Evolutionary conservation across 345 rosid species (phyloP).

Genomic region (Jatropha curcas): DNA sequence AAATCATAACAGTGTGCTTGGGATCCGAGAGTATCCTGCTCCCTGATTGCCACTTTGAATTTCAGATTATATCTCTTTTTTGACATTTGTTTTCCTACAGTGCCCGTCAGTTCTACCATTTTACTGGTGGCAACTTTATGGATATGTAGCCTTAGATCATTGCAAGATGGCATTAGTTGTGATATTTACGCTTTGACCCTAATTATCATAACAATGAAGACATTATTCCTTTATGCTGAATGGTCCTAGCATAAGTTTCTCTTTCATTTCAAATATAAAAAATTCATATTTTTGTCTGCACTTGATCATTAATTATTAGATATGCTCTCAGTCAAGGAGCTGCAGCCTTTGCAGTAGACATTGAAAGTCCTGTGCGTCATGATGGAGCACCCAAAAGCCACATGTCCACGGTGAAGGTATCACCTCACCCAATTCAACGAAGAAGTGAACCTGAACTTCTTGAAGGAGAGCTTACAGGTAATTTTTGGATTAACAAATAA

Average conservation of each 20-base stretch:
- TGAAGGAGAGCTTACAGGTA: conserved; percentile 51
- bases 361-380: conserved; percentile 44
- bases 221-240: neutral
- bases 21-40: conserved; percentile 91
- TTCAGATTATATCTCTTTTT: neutral
- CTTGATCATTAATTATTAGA: conserved; percentile 40
- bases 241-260: neutral
- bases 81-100: neutral
- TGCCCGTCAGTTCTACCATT: neutral
- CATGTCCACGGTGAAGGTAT: conserved; percentile 41
- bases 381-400: conserved; percentile 28
- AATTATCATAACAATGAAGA: neutral
- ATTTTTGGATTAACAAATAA: neutral
- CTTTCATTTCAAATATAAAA: neutral
- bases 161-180: neutral
- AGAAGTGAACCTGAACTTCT: conserved; percentile 41
- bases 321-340: conserved; percentile 82
- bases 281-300: conserved; percentile 16
- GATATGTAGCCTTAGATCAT: neutral
- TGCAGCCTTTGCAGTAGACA: conserved; percentile 78
- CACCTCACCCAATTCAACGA: conserved; percentile 52
- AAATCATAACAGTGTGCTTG: conserved; percentile 97
- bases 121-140: conserved; percentile 1
- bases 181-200: neutral
- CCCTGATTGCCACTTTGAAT: neutral